phyloP scores from a whole-genome alignment of 1,139 yeast species.

The Kodamaea derodonti region DNA sequence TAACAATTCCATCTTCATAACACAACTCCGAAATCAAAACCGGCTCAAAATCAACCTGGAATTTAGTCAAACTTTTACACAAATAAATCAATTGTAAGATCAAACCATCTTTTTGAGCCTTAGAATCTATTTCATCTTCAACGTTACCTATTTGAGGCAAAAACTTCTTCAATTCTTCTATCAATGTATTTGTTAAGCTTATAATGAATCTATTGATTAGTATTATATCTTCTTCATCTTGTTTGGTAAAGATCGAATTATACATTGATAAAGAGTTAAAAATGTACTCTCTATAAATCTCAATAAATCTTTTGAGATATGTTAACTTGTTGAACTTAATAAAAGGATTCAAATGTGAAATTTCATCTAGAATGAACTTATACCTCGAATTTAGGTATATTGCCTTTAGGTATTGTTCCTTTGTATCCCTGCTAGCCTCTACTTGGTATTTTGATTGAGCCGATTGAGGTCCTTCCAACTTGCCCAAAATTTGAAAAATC shows the following conservation, averaged over 20 bases:
- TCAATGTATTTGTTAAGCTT: slow-evolving; percentile 26
- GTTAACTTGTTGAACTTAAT: slow-evolving; percentile 52
- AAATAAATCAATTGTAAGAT: slow-evolving; percentile 73
- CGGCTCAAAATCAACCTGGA: slow-evolving; percentile 63
- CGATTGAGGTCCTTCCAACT: slow-evolving; percentile 44
- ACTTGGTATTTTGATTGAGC: too few relatives aligned
- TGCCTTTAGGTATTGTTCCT: slow-evolving; percentile 34
- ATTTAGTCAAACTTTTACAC: slow-evolving; percentile 68
- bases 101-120: slow-evolving; percentile 54
- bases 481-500: slow-evolving; percentile 68
- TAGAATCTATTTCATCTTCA: slow-evolving; percentile 33
- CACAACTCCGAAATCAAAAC: slow-evolving; percentile 39
- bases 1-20: slow-evolving; percentile 16
- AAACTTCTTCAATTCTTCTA: slow-evolving; percentile 24
- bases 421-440: slow-evolving; percentile 10
- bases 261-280: slow-evolving; percentile 69
- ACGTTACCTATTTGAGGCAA: slow-evolving; percentile 24
- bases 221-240: slow-evolving; percentile 21
- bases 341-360: slow-evolving; percentile 54
- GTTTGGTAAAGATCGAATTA: slow-evolving; percentile 51
- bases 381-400: slow-evolving; percentile 54
- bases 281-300: slow-evolving; percentile 77
- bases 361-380: slow-evolving; percentile 57
- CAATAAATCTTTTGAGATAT: slow-evolving; percentile 74
- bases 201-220: slow-evolving; percentile 33